These are phyloP conservation scores for Rubia balearica DNA, from an alignment of 305 asterid species.

Conservation along the genomic window DNA sequence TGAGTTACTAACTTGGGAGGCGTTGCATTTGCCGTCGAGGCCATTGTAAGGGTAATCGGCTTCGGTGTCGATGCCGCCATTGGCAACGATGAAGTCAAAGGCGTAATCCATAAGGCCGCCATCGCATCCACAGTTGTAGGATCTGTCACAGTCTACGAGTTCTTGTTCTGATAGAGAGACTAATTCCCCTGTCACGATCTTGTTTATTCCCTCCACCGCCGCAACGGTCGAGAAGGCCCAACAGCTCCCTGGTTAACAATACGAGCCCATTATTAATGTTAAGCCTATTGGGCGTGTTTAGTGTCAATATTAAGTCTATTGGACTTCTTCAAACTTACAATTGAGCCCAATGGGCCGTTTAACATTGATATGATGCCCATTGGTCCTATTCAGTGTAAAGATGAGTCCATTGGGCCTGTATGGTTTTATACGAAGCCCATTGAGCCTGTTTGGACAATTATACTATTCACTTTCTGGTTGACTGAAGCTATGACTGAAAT, in stretches of 20 bases:
- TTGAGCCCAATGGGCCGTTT: no score
- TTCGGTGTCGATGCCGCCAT: conserved; percentile 82
- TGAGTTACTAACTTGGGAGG: conserved; percentile 34
- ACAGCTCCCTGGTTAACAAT: conserved; percentile 44
- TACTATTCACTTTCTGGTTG: neutral
- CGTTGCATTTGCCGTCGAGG: conserved; percentile 48
- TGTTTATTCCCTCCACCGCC: conserved; percentile 58
- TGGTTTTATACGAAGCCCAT: no score
- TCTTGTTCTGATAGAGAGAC: conserved; percentile 62
- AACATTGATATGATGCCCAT: no score
- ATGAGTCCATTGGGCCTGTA: no score
- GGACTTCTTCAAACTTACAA: no score
- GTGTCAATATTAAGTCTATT: no score
- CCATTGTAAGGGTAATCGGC: conserved; percentile 65
- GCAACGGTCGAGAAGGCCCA: conserved; percentile 90
- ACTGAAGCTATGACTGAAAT: no score
- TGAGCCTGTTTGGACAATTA: no score
- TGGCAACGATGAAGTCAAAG: conserved; percentile 54
- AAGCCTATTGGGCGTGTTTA: no score
- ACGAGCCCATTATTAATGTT: neutral
- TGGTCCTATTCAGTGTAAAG: no score
- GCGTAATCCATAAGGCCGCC: conserved; percentile 85
- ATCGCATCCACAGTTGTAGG: conserved; percentile 48
- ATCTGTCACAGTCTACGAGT: conserved; percentile 59
- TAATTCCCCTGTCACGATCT: conserved; percentile 56